Conservation (phyloP, 1,139 yeast species). For the Debaryomyces sp. region DNA sequence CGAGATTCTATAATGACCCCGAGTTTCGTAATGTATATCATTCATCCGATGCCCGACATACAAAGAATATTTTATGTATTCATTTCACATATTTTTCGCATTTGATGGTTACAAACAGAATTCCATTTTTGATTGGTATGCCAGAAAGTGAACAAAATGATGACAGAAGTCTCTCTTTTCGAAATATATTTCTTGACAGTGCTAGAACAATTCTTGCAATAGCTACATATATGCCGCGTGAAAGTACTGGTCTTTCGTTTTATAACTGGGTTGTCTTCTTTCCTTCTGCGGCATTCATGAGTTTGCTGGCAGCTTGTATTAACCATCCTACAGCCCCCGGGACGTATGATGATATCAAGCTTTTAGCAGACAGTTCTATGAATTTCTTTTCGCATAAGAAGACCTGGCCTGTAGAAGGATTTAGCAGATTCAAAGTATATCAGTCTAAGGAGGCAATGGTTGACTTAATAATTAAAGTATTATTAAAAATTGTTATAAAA, state of each 20-base stretch:
- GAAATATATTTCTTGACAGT: slow-evolving; percentile 32
- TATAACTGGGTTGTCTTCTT: slow-evolving; percentile 37
- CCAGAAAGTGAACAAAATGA: slow-evolving; percentile 17
- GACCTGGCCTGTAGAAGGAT: slow-evolving; percentile 16
- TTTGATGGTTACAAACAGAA: slow-evolving; percentile 38
- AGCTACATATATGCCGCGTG: slow-evolving; percentile 22
- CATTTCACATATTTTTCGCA: slow-evolving; percentile 37
- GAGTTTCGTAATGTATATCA: slow-evolving; percentile 17
- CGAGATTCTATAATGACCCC: slow-evolving; percentile 30
- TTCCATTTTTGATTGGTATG: slow-evolving; percentile 29
- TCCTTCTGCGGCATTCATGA: slow-evolving; percentile 39
- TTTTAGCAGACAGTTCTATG: slow-evolving; percentile 33
- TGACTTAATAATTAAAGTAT: slow-evolving; percentile 24
- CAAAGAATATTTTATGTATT: slow-evolving; percentile 23
- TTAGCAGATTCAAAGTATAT: slow-evolving; percentile 14
- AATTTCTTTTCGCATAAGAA: slow-evolving; percentile 20
- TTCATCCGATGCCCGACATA: slow-evolving; percentile 1
- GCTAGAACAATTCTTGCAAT: slow-evolving; percentile 39
- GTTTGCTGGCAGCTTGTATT: slow-evolving; percentile 32
- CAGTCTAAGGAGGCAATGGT: slow-evolving; percentile 27
- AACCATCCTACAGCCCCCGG: slow-evolving; percentile 36
- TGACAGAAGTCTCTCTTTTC: slow-evolving; percentile 18
- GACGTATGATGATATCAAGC: slow-evolving; percentile 29
- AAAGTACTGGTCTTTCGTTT: slow-evolving; percentile 25
- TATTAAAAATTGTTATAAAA: slow-evolving; percentile 28